These are phyloP conservation scores for Talaromyces sp. DNA, from an alignment of 2,329 filamentous ascomycete genomes.

Conservation along the genomic window DNA sequence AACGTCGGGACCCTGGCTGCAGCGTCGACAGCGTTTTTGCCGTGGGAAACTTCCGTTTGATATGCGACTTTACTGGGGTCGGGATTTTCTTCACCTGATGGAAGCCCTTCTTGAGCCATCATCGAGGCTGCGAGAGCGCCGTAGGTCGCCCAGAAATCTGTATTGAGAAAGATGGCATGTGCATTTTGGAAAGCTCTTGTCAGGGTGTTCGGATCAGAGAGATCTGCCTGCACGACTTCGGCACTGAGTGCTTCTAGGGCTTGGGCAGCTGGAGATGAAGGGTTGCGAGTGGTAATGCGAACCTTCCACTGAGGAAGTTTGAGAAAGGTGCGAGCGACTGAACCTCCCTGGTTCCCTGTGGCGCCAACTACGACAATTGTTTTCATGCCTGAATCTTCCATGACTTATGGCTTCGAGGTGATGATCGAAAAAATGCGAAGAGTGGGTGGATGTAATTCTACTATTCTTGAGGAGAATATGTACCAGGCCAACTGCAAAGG, in stretches of 20 bases:
- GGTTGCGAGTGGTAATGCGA: background rate
- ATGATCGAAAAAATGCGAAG: background rate
- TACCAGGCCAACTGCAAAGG: background rate
- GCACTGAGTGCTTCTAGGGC: background rate
- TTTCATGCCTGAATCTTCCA: background rate
- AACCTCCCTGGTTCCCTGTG: background rate
- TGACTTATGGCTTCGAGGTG: background rate
- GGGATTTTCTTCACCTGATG: background rate
- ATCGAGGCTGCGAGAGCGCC: background rate
- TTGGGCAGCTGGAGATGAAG: background rate
- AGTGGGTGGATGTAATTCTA: background rate
- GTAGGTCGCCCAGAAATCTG: background rate
- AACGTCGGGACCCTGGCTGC: slow-evolving; percentile 32
- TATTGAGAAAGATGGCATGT: background rate
- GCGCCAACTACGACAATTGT: background rate
- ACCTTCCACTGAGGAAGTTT: background rate
- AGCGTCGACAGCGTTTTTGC: background rate
- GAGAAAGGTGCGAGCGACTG: background rate
- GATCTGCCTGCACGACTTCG: background rate
- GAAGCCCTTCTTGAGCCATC: background rate
- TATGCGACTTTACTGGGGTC: background rate
- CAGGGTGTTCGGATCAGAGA: background rate
- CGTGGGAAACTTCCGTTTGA: background rate
- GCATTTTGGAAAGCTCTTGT: background rate
- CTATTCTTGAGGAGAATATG: background rate